phyloP scores from a whole-genome alignment of 1,284 basidiomycete species.

The Rhodofomes roseus region DNA sequence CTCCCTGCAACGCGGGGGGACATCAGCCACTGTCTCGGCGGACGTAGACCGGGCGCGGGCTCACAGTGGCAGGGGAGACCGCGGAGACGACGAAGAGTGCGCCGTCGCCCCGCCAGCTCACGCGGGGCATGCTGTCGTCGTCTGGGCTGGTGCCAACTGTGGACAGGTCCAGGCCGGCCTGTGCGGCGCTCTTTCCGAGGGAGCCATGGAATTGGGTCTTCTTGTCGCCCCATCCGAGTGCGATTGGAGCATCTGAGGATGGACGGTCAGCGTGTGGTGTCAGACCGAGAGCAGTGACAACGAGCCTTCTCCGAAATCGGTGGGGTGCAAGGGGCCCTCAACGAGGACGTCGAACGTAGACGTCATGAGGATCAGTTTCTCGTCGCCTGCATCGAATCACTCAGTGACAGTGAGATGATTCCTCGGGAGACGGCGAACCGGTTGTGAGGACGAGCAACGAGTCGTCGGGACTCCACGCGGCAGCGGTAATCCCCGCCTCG shows the following conservation, averaged over 20 bases:
- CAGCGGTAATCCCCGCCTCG: constrained; percentile 80
- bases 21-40: not conserved
- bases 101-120: constrained; percentile 94
- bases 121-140: constrained; percentile 71
- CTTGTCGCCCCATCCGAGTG: constrained; percentile 98
- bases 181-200: constrained; percentile 84
- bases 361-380: constrained; percentile 87
- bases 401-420: not conserved
- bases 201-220: constrained; percentile 98
- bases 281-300: not conserved
- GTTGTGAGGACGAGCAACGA: constrained; percentile 79
- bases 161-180: constrained; percentile 44
- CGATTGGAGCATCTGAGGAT: constrained; percentile 77
- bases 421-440: constrained; percentile 30
- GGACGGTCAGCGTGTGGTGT: not conserved
- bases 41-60: not conserved
- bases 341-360: constrained; percentile 85
- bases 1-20: not conserved
- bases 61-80: constrained; percentile 31
- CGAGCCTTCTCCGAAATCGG: constrained; percentile 84
- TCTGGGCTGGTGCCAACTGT: constrained; percentile 55
- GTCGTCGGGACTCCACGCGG: constrained; percentile 90
- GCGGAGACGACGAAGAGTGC: constrained; percentile 86
- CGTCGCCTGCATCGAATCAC: constrained; percentile 50
- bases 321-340: constrained; percentile 69